phyloP scores from a whole-genome alignment of 345 rosid species.

The thale cress (Arabidopsis thaliana) region DNA sequence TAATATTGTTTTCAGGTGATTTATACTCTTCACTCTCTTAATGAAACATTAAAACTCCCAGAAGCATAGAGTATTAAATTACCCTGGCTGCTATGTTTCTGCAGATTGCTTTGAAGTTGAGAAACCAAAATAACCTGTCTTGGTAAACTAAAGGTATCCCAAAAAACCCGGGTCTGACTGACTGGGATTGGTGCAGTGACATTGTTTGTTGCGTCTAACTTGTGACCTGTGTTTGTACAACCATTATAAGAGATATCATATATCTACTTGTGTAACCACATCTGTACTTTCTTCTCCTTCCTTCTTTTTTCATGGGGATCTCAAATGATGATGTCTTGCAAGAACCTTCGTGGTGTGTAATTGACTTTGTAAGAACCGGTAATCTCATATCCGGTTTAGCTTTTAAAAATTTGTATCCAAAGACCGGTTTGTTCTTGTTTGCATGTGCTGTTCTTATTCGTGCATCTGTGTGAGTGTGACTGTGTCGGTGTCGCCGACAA shows the following conservation, averaged over 20 bases:
- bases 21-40: neutral
- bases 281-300: conserved; percentile 17
- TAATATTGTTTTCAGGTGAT: conserved; percentile 41
- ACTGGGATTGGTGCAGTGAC: conserved; percentile 1
- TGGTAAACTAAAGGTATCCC: neutral
- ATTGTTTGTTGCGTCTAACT: conserved; percentile 26
- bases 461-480: conserved; percentile 27
- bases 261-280: conserved; percentile 14
- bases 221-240: neutral
- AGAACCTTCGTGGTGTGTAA: conserved; percentile 15
- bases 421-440: conserved; percentile 4
- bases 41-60: neutral
- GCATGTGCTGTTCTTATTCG: conserved; percentile 4
- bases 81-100: conserved; percentile 18
- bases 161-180: neutral
- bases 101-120: conserved; percentile 17
- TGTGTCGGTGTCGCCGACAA: conserved; percentile 37
- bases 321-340: conserved; percentile 20
- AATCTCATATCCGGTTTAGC: neutral
- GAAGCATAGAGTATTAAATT: neutral
- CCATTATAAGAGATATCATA: neutral
- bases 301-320: conserved; percentile 9
- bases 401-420: neutral
- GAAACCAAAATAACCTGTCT: neutral
- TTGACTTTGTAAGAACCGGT: conserved; percentile 3